Percentiles rank a stretch among this genome's conserved stretches.
These are phyloP conservation scores for Daedaleopsis nitida DNA, from an alignment of 768 basidiomycete genomes.

Conservation along the genomic window DNA sequence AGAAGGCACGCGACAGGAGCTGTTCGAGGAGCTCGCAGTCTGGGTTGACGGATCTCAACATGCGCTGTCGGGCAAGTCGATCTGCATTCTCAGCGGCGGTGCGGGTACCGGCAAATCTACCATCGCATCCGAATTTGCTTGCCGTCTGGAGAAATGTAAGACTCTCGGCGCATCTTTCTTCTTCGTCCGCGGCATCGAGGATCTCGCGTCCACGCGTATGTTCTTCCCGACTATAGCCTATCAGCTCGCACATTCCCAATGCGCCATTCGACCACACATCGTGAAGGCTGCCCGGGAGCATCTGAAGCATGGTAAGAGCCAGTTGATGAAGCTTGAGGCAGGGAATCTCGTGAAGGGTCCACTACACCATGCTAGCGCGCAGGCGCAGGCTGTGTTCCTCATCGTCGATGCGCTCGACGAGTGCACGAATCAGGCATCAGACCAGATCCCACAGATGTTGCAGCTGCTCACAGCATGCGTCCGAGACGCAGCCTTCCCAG, in stretches of 20 bases:
- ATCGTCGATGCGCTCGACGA: slow-evolving; percentile 42
- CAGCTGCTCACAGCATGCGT: neutral
- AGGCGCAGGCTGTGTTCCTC: slow-evolving; percentile 23
- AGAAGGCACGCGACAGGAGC: neutral
- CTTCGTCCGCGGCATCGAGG: slow-evolving; percentile 29
- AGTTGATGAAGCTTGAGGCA: neutral
- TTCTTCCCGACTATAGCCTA: slow-evolving; percentile 37
- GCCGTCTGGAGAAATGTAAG: slow-evolving; percentile 18
- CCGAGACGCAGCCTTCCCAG: neutral
- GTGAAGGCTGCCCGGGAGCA: neutral
- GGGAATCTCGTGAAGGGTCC: slow-evolving; percentile 20
- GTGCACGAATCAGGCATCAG: slow-evolving; percentile 21
- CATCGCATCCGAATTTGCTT: slow-evolving; percentile 38
- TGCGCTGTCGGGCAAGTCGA: neutral
- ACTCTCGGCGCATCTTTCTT: slow-evolving; percentile 38
- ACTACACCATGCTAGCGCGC: neutral
- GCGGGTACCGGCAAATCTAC: slow-evolving; percentile 43
- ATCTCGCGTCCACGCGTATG: slow-evolving; percentile 23
- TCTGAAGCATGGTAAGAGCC: neutral
- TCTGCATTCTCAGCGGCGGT: slow-evolving; percentile 35
- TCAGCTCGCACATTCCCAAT: slow-evolving; percentile 29
- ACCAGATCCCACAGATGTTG: neutral
- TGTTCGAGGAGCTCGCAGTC: neutral
- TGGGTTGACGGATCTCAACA: neutral
- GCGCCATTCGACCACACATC: slow-evolving; percentile 9